Conservation (phyloP, 2,329 filamentous ascomycete species). For the Pseudocercospora vitis region DNA sequence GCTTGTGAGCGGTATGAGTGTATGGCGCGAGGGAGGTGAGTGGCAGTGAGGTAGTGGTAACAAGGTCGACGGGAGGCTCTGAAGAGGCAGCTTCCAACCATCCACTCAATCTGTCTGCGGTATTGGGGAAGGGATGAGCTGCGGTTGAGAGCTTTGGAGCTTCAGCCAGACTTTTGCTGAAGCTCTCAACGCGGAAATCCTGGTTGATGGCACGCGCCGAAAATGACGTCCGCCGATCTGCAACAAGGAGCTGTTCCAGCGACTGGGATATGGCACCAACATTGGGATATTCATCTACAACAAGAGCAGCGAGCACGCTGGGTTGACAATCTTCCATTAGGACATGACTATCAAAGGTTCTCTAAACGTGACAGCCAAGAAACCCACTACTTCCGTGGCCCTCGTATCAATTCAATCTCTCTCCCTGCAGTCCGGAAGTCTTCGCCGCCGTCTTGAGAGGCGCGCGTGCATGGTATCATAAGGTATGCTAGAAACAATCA, state of each 20-base stretch:
- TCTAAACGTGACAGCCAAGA: background rate
- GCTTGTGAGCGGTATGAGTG: background rate
- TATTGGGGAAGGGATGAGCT: background rate
- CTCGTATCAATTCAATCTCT: background rate
- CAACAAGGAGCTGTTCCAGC: background rate
- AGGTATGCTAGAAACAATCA: background rate
- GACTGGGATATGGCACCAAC: background rate
- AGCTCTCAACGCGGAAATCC: background rate
- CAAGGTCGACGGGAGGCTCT: background rate
- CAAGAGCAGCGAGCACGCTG: too few relatives aligned
- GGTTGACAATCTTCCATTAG: background rate
- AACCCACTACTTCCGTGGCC: background rate
- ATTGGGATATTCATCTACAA: too few relatives aligned
- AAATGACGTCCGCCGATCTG: background rate
- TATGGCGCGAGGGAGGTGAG: background rate
- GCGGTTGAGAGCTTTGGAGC: background rate
- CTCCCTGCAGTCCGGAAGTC: background rate
- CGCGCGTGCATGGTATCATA: constrained; percentile 5
- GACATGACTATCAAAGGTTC: background rate
- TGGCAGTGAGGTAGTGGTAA: background rate
- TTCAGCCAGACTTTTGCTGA: background rate
- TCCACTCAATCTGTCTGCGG: background rate
- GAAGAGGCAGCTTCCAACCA: background rate
- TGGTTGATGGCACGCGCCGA: background rate
- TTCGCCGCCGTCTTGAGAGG: background rate